Percentiles rank a stretch among this genome's conserved stretches.
These are phyloP conservation scores for Aureobasidium leucospermi DNA, from an alignment of 2,329 filamentous ascomycete genomes.

Conservation along the genomic window DNA sequence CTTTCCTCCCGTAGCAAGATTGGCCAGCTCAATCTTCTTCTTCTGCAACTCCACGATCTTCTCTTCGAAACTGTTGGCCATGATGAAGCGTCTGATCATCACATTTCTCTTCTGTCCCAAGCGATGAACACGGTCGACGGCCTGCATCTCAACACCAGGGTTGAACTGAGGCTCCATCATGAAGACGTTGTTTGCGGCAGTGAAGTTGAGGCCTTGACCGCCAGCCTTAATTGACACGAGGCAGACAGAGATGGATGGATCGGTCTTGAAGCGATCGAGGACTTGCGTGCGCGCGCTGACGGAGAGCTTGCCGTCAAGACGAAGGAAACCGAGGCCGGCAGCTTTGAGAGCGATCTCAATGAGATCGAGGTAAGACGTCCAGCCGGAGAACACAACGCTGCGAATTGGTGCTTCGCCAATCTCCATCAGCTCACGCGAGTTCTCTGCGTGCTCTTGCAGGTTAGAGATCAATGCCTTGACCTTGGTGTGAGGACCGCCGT, in stretches of 20 bases:
- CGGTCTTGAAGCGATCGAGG: constrained; percentile 69
- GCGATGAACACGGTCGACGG: constrained; percentile 85
- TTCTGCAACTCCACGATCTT: constrained; percentile 84
- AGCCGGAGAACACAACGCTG: constrained; percentile 87
- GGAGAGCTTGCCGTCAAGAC: constrained; percentile 87
- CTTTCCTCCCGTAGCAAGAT: constrained; percentile 62
- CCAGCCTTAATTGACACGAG: constrained; percentile 89
- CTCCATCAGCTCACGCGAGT: constrained; percentile 53
- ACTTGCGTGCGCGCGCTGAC: constrained; percentile 66
- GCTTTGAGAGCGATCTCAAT: constrained; percentile 62
- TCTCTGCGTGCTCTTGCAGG: constrained; percentile 56
- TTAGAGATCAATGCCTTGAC: constrained; percentile 74
- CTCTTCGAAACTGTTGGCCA: constrained; percentile 85
- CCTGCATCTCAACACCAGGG: constrained; percentile 88
- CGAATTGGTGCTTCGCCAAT: constrained; percentile 61
- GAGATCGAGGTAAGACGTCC: constrained; percentile 89
- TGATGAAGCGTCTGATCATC: constrained; percentile 80
- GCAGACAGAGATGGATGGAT: constrained; percentile 66
- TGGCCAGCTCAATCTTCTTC: constrained; percentile 87
- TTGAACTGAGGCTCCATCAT: constrained; percentile 99
- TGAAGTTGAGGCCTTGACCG: constrained; percentile 85
- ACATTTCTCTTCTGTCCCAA: constrained; percentile 86
- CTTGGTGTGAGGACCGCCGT: constrained; percentile 85
- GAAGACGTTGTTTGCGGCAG: constrained; percentile 76
- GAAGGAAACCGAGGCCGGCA: constrained; percentile 38